phyloP scores from a whole-genome alignment of 495 filamentous ascomycete species.

The Hyaloscypha hepaticicola region DNA sequence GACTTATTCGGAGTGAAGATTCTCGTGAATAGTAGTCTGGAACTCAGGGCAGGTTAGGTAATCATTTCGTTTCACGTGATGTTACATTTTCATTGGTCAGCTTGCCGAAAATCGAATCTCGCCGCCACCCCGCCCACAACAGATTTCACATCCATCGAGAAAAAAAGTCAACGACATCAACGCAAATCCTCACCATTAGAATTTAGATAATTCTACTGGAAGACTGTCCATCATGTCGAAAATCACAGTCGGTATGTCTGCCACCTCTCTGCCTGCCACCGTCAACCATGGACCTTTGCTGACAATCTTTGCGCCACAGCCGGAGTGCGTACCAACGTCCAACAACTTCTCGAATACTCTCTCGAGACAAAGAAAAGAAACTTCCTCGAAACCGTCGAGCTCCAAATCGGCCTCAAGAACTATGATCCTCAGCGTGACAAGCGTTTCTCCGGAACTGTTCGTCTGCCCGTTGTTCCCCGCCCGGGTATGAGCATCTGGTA shows the following conservation, averaged over 20 bases:
- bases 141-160: constrained; percentile 13
- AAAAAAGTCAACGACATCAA: constrained; percentile 26
- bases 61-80: constrained; percentile 11
- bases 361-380: constrained; percentile 98
- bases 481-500: constrained; percentile 94
- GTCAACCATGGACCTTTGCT: constrained; percentile 27
- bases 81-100: neutral
- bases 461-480: constrained; percentile 84
- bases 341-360: constrained; percentile 89
- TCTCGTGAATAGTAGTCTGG: too few species aligned
- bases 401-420: constrained; percentile 99
- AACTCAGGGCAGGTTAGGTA: too few species aligned
- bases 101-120: neutral
- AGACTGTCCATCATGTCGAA: constrained; percentile 77
- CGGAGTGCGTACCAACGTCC: constrained; percentile 94
- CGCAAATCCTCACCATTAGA: constrained; percentile 69
- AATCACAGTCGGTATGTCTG: constrained; percentile 77
- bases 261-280: neutral
- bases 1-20: too few species aligned
- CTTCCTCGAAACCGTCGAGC: constrained; percentile 93
- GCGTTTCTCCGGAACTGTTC: constrained; percentile 99
- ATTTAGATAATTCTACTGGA: constrained; percentile 54
- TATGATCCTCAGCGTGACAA: constrained; percentile 99
- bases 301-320: constrained; percentile 50
- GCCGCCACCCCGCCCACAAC: constrained; percentile 7